A percentile compares a stretch with the other conserved stretches of the same genome.
Conservation (phyloP, 169 alveolate species). For the Plasmodium berghei region DNA sequence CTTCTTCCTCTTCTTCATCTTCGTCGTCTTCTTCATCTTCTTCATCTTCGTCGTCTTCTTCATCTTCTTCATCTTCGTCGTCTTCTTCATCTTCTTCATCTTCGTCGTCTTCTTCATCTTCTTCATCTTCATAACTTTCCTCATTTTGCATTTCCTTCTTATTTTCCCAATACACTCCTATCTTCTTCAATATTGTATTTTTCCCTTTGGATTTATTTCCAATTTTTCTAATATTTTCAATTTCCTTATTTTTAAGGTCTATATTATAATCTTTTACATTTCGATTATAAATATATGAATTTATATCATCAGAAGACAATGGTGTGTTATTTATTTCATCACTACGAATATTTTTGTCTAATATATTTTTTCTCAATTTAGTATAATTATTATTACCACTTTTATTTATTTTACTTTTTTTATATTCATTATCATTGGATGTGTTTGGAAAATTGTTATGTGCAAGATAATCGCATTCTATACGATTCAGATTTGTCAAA, state of each 20-base stretch:
- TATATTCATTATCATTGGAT: not conserved
- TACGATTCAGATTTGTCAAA: not conserved
- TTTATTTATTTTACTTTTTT: too few species aligned
- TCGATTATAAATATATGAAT: slow-evolving; percentile 18
- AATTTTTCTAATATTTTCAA: not conserved
- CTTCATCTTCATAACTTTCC: slow-evolving; percentile 2
- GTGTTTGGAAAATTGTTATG: not conserved
- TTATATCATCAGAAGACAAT: slow-evolving; percentile 31
- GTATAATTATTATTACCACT: slow-evolving; percentile 4
- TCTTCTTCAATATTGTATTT: not conserved
- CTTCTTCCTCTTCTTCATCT: not conserved
- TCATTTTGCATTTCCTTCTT: not conserved
- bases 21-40: slow-evolving; percentile 21
- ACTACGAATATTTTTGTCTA: not conserved
- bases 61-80: slow-evolving; percentile 21
- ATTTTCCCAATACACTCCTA: not conserved
- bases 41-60: slow-evolving; percentile 12
- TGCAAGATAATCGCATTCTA: slow-evolving; percentile 2
- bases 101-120: slow-evolving; percentile 4
- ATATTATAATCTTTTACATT: not conserved
- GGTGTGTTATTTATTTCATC: not conserved
- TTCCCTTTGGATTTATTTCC: not conserved
- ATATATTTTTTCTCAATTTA: slow-evolving; percentile 18
- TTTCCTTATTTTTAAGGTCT: slow-evolving; percentile 3
- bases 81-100: slow-evolving; percentile 24